Evolutionary conservation across 192 early-diverging fungal genomes (phyloP).

Genomic region (Gaertneriomyces sp.): DNA sequence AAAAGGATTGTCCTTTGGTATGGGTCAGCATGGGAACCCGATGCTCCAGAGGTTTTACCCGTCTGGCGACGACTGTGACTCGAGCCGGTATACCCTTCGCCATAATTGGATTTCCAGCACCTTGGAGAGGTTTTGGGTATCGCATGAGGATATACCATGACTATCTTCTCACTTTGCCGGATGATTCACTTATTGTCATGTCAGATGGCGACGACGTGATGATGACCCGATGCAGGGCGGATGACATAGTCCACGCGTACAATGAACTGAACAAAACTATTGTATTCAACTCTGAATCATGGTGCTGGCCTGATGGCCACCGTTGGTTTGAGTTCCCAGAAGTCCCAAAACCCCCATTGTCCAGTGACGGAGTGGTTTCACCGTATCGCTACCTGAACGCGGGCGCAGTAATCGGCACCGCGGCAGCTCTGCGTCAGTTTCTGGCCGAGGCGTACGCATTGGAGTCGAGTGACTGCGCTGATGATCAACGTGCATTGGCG

Average conservation of each 20-base stretch:
- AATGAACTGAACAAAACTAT: not conserved
- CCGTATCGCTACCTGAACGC: slow-evolving; percentile 9
- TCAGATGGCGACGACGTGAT: slow-evolving; percentile 13
- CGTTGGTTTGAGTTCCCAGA: slow-evolving; percentile 7
- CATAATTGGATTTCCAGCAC: not conserved
- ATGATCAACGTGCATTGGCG: slow-evolving; percentile 8
- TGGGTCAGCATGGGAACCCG: not conserved
- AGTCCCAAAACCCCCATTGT: slow-evolving; percentile 2
- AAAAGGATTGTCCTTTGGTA: slow-evolving; percentile 1
- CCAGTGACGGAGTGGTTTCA: not conserved
- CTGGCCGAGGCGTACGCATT: slow-evolving; percentile 1
- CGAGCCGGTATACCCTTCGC: slow-evolving; percentile 7
- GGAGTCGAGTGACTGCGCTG: not conserved
- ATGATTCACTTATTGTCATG: slow-evolving; percentile 4
- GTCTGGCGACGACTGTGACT: not conserved
- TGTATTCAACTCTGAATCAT: slow-evolving; percentile 12
- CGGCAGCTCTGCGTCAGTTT: not conserved
- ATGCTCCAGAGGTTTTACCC: not conserved
- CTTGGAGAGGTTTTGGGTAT: not conserved
- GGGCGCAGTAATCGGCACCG: slow-evolving; percentile 14
- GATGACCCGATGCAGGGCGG: not conserved
- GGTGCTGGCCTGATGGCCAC: slow-evolving; percentile 10
- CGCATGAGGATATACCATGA: slow-evolving; percentile 13
- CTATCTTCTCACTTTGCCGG: slow-evolving; percentile 18
- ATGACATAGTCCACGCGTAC: slow-evolving; percentile 1